phyloP scores from a whole-genome alignment of 495 filamentous ascomycete genomes.

The Xylaria longipes region DNA sequence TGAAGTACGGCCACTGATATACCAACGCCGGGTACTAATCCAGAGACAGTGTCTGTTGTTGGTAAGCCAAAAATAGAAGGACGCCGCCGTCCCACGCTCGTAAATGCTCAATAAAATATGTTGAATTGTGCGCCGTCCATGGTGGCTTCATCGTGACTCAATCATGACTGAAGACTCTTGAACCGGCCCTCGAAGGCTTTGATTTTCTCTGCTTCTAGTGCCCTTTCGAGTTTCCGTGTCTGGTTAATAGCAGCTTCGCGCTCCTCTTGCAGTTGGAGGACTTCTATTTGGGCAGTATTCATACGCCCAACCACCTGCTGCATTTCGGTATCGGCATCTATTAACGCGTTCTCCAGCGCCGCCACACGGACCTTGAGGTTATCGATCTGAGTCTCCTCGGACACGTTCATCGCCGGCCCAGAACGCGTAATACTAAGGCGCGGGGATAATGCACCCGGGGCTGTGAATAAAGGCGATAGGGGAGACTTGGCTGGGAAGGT shows the following conservation, averaged over 20 bases:
- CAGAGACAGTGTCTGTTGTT: conserved; percentile 17
- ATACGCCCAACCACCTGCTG: conserved; percentile 89
- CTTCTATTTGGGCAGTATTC: conserved; percentile 94
- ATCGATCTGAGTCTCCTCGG: conserved; percentile 71
- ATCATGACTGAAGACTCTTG: conserved; percentile 39
- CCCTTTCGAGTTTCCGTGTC: conserved; percentile 74
- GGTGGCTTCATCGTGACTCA: not conserved
- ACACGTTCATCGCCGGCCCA: conserved; percentile 47
- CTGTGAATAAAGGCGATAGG: conserved; percentile 66
- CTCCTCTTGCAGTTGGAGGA: conserved; percentile 88
- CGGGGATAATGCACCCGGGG: conserved; percentile 54
- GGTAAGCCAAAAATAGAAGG: conserved; percentile 22
- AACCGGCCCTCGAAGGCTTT: conserved; percentile 55
- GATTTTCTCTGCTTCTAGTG: conserved; percentile 55
- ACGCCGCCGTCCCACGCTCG: conserved; percentile 35
- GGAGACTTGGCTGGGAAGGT: conserved; percentile 63
- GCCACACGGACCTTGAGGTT: conserved; percentile 73
- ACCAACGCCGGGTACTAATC: conserved; percentile 22
- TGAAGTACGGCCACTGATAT: conserved; percentile 17
- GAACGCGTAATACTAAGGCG: conserved; percentile 50
- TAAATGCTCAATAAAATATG: conserved; percentile 38
- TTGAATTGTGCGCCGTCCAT: conserved; percentile 24
- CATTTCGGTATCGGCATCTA: conserved; percentile 90
- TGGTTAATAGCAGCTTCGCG: conserved; percentile 86
- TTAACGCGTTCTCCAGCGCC: conserved; percentile 82